Evolutionary conservation across 805 yeast genomes (phyloP).

Genomic region (Saccharomycopsis synnaedendra): DNA sequence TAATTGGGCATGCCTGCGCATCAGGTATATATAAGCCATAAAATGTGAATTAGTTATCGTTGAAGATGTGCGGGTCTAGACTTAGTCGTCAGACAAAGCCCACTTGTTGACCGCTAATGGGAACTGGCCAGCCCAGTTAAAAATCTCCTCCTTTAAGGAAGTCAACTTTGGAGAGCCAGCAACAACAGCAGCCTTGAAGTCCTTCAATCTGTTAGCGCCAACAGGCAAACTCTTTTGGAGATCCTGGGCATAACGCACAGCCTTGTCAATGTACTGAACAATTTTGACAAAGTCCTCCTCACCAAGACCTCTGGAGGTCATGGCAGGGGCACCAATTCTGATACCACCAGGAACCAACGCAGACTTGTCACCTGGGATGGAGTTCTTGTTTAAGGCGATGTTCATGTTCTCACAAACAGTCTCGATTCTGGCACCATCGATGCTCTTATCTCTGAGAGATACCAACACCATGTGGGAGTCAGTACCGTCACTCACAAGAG

Average conservation of each 20-base stretch:
- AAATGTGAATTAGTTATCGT: too few relatives aligned
- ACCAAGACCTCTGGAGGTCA: constrained; percentile 92
- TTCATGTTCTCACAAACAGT: constrained; percentile 78
- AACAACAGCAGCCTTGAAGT: constrained; percentile 77
- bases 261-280: constrained; percentile 67
- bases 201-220: constrained; percentile 92
- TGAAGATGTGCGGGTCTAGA: too few relatives aligned
- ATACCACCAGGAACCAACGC: constrained; percentile 95
- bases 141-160: constrained; percentile 64
- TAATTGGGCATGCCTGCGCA: too few relatives aligned
- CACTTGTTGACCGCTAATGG: constrained; percentile 42
- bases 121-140: constrained; percentile 84
- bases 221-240: constrained; percentile 74
- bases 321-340: constrained; percentile 97
- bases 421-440: constrained; percentile 96
- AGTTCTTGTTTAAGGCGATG: constrained; percentile 92
- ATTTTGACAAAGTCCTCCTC: constrained; percentile 70
- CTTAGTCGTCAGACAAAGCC: constrained; percentile 9
- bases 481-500: constrained; percentile 85
- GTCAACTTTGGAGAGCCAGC: constrained; percentile 61
- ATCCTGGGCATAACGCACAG: constrained; percentile 56
- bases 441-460: constrained; percentile 58
- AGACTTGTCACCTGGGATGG: constrained; percentile 92
- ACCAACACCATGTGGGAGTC: constrained; percentile 88
- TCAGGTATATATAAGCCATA: too few relatives aligned